phyloP scores from a whole-genome alignment of 2,329 filamentous ascomycete genomes.

The Xylariaceae sp. region DNA sequence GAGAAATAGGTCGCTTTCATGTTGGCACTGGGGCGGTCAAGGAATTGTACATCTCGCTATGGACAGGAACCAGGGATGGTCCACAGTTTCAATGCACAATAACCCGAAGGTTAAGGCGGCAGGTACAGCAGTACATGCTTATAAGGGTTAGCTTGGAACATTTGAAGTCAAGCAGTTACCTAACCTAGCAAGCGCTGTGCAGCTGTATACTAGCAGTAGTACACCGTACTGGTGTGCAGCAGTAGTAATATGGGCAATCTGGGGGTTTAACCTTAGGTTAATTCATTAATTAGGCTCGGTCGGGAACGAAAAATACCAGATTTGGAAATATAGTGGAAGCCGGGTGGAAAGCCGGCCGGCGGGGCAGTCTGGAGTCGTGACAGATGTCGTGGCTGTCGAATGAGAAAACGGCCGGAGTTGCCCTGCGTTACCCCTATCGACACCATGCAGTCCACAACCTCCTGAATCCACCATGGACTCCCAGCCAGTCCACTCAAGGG shows the following conservation, averaged over 20 bases:
- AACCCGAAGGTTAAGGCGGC: constrained; percentile 5
- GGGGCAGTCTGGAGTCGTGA: not conserved
- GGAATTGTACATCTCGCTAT: constrained; percentile 17
- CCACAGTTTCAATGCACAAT: constrained; percentile 20
- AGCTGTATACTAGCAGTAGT: no score
- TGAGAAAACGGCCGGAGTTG: not conserved
- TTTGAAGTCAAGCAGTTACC: no score
- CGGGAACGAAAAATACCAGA: constrained; percentile 6
- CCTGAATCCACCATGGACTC: not conserved
- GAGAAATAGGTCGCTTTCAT: constrained; percentile 17
- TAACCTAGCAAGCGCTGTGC: no score
- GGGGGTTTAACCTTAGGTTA: constrained; percentile 4
- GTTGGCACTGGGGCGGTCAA: constrained; percentile 31
- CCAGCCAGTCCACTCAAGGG: constrained; percentile 4
- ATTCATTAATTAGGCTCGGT: constrained; percentile 11
- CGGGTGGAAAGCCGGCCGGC: not conserved
- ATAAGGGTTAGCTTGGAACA: no score
- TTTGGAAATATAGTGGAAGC: constrained; percentile 3
- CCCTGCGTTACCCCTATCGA: not conserved
- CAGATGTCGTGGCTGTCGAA: not conserved
- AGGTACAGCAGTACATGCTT: not conserved
- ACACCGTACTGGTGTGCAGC: no score
- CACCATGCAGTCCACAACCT: constrained; percentile 12
- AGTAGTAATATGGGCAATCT: no score
- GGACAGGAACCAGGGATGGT: constrained; percentile 9